Evolutionary conservation across 208 protist species (phyloP).

Genomic region (Tritrichomonas musculus): DNA sequence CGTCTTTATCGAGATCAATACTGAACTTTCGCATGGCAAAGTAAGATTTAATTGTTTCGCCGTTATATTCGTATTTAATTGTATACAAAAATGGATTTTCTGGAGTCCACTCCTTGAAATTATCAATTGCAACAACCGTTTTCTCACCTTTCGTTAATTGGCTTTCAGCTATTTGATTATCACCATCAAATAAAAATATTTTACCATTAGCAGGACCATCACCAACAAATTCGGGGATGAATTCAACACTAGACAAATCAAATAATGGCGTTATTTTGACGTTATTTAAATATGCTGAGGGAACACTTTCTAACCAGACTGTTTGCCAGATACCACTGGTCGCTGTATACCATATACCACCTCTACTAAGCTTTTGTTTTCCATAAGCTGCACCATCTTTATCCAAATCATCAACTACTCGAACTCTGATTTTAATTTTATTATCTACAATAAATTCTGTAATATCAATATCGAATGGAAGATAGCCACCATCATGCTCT

Average conservation of each 20-base stretch:
- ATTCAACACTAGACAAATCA: background rate
- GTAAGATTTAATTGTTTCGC: background rate
- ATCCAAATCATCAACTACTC: background rate
- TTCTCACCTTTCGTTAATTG: background rate
- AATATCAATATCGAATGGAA: constrained; percentile 27
- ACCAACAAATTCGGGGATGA: background rate
- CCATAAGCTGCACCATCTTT: background rate
- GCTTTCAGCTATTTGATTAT: background rate
- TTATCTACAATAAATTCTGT: background rate
- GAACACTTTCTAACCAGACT: constrained; percentile 36
- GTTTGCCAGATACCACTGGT: constrained; percentile 40
- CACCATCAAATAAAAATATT: background rate
- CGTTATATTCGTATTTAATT: background rate
- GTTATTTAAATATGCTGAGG: background rate
- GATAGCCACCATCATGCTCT: constrained; percentile 29
- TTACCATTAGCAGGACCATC: background rate
- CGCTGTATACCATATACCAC: constrained; percentile 32
- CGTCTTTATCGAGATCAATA: background rate
- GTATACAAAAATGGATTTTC: background rate
- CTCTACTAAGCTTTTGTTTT: background rate
- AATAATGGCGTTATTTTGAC: background rate
- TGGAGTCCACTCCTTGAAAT: background rate
- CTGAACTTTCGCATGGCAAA: constrained; percentile 23
- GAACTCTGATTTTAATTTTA: background rate
- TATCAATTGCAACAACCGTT: background rate